Evolutionary conservation across 2,329 filamentous ascomycete species (phyloP).

Genomic region (Zelopaecilomyces penicillatus): DNA sequence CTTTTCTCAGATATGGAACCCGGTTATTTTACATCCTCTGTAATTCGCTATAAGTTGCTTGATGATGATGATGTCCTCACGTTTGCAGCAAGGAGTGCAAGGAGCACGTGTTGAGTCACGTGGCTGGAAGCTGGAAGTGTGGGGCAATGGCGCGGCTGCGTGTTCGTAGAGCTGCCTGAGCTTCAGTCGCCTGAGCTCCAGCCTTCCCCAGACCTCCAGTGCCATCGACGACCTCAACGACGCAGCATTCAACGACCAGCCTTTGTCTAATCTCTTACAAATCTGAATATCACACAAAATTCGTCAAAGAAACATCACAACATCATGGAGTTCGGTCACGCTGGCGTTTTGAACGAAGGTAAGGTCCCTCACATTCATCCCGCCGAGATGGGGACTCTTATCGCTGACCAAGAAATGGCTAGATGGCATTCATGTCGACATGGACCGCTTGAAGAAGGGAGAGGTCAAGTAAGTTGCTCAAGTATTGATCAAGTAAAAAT

Average conservation of each 20-base stretch:
- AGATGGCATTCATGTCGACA: slow-evolving; percentile 99
- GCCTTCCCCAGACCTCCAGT: slow-evolving; percentile 20
- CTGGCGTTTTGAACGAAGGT: slow-evolving; percentile 58
- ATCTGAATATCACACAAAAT: not conserved
- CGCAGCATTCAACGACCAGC: slow-evolving; percentile 12
- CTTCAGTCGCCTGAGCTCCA: slow-evolving; percentile 27
- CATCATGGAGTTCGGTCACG: slow-evolving; percentile 55
- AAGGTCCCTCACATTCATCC: slow-evolving; percentile 15
- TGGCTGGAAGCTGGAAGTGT: not conserved
- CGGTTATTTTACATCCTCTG: no score
- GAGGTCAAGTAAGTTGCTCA: slow-evolving; percentile 83
- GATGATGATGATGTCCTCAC: no score
- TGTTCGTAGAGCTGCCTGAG: slow-evolving; percentile 40
- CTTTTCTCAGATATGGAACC: no score
- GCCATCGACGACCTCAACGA: slow-evolving; percentile 5
- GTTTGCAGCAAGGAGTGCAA: no score
- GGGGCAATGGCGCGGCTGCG: slow-evolving; percentile 23
- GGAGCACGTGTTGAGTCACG: slow-evolving; percentile 3
- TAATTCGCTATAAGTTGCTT: no score
- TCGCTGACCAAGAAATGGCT: slow-evolving; percentile 16
- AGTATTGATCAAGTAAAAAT: not conserved
- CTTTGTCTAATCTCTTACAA: slow-evolving; percentile 5
- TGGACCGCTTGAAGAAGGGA: slow-evolving; percentile 97
- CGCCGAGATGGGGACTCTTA: not conserved
- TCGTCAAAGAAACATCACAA: not conserved